A percentile compares a stretch with the other conserved stretches of the same genome.
These are phyloP conservation scores for Globisporangium camurandrum DNA, from an alignment of 352 stramenopile species.

Conservation along the genomic window DNA sequence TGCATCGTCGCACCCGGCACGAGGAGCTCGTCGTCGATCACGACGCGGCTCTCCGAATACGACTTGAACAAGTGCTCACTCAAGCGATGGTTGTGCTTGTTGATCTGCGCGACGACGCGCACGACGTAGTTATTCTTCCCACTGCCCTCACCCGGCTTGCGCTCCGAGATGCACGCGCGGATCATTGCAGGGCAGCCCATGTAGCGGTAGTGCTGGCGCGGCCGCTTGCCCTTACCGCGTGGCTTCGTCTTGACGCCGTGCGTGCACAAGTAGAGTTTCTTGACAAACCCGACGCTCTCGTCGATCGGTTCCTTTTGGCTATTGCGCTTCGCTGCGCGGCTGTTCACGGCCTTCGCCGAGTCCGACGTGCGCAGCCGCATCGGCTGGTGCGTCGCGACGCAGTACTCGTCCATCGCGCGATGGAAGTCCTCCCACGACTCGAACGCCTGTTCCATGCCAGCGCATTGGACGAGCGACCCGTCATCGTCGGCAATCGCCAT, in stretches of 20 bases:
- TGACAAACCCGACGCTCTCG: slow-evolving; percentile 77
- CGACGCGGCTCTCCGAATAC: slow-evolving; percentile 79
- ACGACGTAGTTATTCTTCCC: slow-evolving; percentile 76
- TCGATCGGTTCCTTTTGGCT: slow-evolving; percentile 82
- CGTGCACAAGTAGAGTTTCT: slow-evolving; percentile 81
- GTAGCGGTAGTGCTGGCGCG: slow-evolving; percentile 76
- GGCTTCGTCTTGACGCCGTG: slow-evolving; percentile 82
- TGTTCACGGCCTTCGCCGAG: slow-evolving; percentile 75
- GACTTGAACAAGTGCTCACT: slow-evolving; percentile 85
- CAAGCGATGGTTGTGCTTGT: slow-evolving; percentile 79
- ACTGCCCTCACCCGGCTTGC: slow-evolving; percentile 44
- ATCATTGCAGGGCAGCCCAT: slow-evolving; percentile 83
- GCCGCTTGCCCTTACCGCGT: slow-evolving; percentile 69
- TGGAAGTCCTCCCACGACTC: slow-evolving; percentile 83
- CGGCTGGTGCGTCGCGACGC: slow-evolving; percentile 59
- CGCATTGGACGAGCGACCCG: slow-evolving; percentile 55
- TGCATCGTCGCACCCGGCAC: slow-evolving; percentile 29
- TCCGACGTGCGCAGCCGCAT: slow-evolving; percentile 78
- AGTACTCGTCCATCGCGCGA: slow-evolving; percentile 75
- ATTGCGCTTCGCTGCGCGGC: slow-evolving; percentile 70
- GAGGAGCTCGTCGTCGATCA: slow-evolving; percentile 77
- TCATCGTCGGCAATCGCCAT: slow-evolving; percentile 52
- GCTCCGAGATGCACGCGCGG: slow-evolving; percentile 72
- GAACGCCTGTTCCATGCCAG: slow-evolving; percentile 64
- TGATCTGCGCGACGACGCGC: slow-evolving; percentile 80